phyloP scores from a whole-genome alignment of 441 rosid species.

The Syzygium malaccense region DNA sequence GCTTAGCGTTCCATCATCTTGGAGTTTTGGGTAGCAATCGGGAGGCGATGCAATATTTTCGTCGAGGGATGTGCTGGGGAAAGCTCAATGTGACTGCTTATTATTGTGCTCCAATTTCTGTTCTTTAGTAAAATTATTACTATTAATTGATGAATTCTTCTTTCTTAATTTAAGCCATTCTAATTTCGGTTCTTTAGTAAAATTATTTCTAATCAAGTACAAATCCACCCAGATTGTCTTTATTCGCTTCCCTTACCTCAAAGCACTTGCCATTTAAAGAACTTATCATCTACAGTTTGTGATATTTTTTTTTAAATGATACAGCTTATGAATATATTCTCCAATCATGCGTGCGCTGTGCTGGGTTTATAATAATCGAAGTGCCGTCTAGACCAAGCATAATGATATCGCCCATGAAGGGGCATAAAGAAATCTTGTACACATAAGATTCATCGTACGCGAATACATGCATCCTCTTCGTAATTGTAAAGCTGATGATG shows the following conservation, averaged over 20 bases:
- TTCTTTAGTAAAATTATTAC: neutral
- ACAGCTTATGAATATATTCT: neutral
- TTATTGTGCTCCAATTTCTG: too few relatives aligned
- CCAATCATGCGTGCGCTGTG: neutral
- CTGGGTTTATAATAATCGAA: too few relatives aligned
- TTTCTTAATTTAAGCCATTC: neutral
- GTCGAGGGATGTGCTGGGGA: too few relatives aligned
- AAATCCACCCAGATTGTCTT: neutral
- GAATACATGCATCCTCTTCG: neutral
- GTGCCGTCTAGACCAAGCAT: neutral
- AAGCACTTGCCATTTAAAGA: neutral
- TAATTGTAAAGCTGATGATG: neutral
- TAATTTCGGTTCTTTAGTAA: neutral
- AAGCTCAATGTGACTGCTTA: too few relatives aligned
- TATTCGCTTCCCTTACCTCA: neutral
- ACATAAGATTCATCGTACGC: neutral
- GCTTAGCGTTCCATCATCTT: too few relatives aligned
- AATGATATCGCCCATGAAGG: neutral
- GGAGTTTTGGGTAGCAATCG: too few relatives aligned
- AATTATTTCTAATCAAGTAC: neutral
- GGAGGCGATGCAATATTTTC: too few relatives aligned
- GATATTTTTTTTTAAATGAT: neutral
- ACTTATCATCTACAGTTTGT: neutral
- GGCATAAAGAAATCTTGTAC: neutral
- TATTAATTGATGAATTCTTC: neutral